Base-by-base conservation (phyloP, 129 eudicot species). In the Flaveria trinervia region DNA sequence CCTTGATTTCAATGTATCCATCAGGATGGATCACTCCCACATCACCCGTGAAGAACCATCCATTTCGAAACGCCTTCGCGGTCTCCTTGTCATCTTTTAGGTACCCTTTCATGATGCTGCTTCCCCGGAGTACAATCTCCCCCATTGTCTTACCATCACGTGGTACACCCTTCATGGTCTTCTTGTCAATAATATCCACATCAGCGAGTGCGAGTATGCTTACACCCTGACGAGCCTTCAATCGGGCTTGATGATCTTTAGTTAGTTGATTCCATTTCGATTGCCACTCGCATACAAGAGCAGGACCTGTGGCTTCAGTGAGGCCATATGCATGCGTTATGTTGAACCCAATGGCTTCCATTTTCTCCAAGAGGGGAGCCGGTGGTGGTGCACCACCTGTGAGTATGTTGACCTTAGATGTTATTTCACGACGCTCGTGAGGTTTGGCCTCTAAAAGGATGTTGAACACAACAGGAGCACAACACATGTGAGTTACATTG, bases 401-500 rank as follows among this genome's bases (percentile, higher is more conserved):
- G n/a, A 87, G 83, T 22, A 87, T 70, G 65, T 84, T 79, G 0
- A 84, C 91, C 18, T 46, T 71, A 8, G 65, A 11, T 1, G 73
- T 41, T 9, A 87, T 23, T 4, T 60, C 80, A 57, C 81, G 52
- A n/a, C 83, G 83, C 26, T 81, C 83, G 39, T 84, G 76, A 0
- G 83, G 70, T 61, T 78, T 54, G 1, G 88, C 88, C 18, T 87
- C 91, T 28, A 84, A 45, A 1, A 87, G 70, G 13, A 87, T 84
- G 80, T 77, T 89, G 75, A 89, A 82, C 1, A 89, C 83, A 1
- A 82, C 56, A 0, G 94, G 90, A 0, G 94, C 91, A 11, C 87
- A 83, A 46, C 94, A 89, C 89, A 89, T 82, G 83, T 89, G 95
- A 1, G 95, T 86, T 71, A 89, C 95, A 0, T 64, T 77, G 72